Evolutionary conservation across 306 rosid genomes (phyloP).

Genomic region (Erythrophleum fordii): DNA sequence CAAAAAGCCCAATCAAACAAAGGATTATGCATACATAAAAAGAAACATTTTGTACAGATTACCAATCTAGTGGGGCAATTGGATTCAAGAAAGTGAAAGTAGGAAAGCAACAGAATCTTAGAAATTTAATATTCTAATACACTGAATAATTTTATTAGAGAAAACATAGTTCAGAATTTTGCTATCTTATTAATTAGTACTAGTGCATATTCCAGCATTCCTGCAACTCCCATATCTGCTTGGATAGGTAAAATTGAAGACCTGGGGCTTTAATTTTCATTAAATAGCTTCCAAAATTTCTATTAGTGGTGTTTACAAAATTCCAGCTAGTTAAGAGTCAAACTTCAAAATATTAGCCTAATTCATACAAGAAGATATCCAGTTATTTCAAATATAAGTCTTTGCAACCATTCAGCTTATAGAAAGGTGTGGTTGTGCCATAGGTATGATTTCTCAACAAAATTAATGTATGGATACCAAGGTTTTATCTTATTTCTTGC

Average conservation of each 20-base stretch:
- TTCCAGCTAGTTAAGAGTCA: neutral
- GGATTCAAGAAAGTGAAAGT: neutral
- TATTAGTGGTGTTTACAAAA: neutral
- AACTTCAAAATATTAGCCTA: neutral
- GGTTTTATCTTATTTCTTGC: neutral
- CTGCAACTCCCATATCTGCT: neutral
- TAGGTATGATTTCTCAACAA: neutral
- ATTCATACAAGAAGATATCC: neutral
- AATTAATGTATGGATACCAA: neutral
- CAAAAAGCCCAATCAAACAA: slow-evolving; percentile 13
- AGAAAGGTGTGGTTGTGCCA: neutral
- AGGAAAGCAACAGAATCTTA: neutral
- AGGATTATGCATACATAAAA: neutral
- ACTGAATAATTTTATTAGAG: neutral
- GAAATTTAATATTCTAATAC: neutral
- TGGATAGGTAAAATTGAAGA: neutral
- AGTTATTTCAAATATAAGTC: neutral
- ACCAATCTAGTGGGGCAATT: slow-evolving; percentile 16
- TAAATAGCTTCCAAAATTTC: neutral
- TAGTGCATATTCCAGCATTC: neutral
- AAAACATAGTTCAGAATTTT: neutral
- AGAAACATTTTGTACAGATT: slow-evolving; percentile 3
- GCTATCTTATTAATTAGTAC: neutral
- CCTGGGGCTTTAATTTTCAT: neutral
- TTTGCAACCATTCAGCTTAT: neutral